Evolutionary conservation across 2,329 filamentous ascomycete species (phyloP).

Genomic region (Penicillium sp.): DNA sequence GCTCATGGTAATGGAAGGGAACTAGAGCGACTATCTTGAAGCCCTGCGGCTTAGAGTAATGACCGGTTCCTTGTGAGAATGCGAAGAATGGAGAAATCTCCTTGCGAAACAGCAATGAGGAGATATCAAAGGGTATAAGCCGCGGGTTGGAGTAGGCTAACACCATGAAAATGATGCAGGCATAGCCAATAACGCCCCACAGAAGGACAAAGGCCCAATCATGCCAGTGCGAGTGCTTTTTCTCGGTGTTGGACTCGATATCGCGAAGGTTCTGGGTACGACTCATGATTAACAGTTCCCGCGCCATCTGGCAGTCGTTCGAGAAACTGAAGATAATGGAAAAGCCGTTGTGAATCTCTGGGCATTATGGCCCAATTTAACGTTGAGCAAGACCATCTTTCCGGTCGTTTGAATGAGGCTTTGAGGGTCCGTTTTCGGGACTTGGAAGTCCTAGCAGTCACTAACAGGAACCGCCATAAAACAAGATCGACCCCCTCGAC

Average conservation of each 20-base stretch:
- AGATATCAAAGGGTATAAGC: conserved; percentile 17
- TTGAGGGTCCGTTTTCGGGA: conserved; percentile 3
- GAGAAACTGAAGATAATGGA: not conserved
- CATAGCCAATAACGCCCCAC: conserved; percentile 24
- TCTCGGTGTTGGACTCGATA: conserved; percentile 18
- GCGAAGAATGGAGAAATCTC: conserved; percentile 28
- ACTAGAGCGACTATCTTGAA: conserved; percentile 40
- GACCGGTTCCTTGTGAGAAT: conserved; percentile 24
- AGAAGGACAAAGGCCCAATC: conserved; percentile 19
- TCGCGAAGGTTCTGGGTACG: conserved; percentile 13
- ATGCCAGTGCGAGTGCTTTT: conserved; percentile 12
- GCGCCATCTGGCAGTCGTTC: not conserved
- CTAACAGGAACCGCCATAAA: not conserved
- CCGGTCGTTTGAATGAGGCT: conserved; percentile 1
- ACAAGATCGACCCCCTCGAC: not conserved
- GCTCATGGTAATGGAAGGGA: conserved; percentile 34
- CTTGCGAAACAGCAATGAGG: conserved; percentile 19
- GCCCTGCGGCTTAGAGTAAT: conserved; percentile 32
- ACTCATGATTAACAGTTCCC: conserved; percentile 20
- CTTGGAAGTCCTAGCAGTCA: not conserved
- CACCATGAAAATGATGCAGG: conserved; percentile 21
- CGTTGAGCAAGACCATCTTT: not conserved
- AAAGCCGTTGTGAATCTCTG: not conserved
- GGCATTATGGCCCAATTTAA: conserved; percentile 3
- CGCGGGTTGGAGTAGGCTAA: conserved; percentile 20